A percentile compares a stretch with the other conserved stretches of the same genome.
Conservation (phyloP, 176 grass and related monocot genomes). For the Raddia guianensis region DNA sequence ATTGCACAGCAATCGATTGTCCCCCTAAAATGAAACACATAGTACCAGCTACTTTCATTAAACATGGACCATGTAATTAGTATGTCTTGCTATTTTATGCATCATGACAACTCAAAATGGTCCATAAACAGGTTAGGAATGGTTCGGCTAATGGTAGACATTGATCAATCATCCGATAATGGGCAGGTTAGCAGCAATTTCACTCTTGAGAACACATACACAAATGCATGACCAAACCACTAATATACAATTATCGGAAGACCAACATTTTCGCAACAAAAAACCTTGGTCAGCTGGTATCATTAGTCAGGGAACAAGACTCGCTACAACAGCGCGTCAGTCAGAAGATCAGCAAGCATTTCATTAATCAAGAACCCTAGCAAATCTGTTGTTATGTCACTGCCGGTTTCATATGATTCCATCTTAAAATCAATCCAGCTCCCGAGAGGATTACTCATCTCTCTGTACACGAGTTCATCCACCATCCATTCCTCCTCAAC, state of each 20-base stretch:
- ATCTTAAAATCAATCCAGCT: slow-evolving; percentile 86
- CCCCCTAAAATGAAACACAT: background rate
- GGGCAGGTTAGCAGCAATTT: slow-evolving; percentile 31
- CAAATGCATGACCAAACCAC: slow-evolving; percentile 34
- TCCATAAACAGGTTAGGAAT: slow-evolving; percentile 28
- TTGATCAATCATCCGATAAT: slow-evolving; percentile 16
- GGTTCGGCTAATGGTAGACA: slow-evolving; percentile 22
- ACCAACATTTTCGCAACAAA: slow-evolving; percentile 34
- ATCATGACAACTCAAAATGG: slow-evolving; percentile 1
- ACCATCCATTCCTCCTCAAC: slow-evolving; percentile 85
- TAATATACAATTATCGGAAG: slow-evolving; percentile 42
- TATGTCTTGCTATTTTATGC: slow-evolving; percentile 4
- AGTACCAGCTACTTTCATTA: background rate
- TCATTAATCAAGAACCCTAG: slow-evolving; percentile 70
- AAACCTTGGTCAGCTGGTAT: slow-evolving; percentile 48
- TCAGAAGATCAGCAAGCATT: slow-evolving; percentile 62
- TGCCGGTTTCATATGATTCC: slow-evolving; percentile 63
- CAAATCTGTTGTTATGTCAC: slow-evolving; percentile 57
- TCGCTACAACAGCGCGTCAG: slow-evolving; percentile 31
- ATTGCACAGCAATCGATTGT: background rate
- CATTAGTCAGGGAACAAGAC: slow-evolving; percentile 7
- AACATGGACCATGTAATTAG: slow-evolving; percentile 4
- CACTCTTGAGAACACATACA: slow-evolving; percentile 36
- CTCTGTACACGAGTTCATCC: slow-evolving; percentile 83
- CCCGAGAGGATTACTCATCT: slow-evolving; percentile 77